These are phyloP conservation scores for Penicillium janthinellum DNA, from an alignment of 2,329 filamentous ascomycete genomes.

Conservation along the genomic window DNA sequence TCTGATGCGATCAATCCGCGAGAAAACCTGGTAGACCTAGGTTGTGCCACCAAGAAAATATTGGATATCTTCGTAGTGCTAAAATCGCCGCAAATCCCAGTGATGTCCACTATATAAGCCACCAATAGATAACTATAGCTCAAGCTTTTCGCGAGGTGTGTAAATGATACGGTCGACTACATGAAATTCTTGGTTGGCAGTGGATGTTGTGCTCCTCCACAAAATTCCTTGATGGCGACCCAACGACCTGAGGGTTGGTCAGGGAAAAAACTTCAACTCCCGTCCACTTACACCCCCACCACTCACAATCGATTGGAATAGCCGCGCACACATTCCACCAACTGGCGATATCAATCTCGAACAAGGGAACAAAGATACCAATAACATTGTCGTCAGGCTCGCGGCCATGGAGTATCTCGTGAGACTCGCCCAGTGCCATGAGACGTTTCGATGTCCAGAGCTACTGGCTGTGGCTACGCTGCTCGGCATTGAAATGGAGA, in stretches of 20 bases:
- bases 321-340: no score
- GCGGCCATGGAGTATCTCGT: constrained; percentile 73
- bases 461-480: constrained; percentile 76
- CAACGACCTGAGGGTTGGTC: not conserved
- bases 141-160: no score
- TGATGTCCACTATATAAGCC: no score
- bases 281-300: constrained; percentile 9
- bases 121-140: no score
- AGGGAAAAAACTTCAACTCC: constrained; percentile 21
- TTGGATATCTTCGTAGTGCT: not conserved
- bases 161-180: not conserved
- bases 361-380: no score
- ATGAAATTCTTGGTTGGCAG: not conserved
- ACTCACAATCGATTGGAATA: constrained; percentile 7
- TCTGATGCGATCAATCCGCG: no score
- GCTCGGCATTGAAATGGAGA: constrained; percentile 66
- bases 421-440: constrained; percentile 84
- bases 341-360: no score
- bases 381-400: no score
- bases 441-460: constrained; percentile 86
- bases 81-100: no score
- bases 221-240: constrained; percentile 1
- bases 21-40: no score
- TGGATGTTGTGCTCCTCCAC: not conserved
- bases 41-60: not conserved